Evolutionary conservation across 441 rosid genomes (phyloP), one percentile per base, ranked within the genome.

Genomic region (Eutrema salsugineum): DNA sequence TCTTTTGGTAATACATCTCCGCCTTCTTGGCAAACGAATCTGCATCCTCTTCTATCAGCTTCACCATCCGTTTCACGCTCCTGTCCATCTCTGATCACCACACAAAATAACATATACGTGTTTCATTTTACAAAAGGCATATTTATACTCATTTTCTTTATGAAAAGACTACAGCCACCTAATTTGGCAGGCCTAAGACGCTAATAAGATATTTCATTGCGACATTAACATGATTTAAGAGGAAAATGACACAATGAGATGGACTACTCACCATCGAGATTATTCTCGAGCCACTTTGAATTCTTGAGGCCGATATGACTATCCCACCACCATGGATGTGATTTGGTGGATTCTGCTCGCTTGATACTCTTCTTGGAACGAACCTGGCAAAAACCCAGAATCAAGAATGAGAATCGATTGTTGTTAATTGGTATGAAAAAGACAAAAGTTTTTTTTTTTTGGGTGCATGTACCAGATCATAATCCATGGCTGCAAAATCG

Each of bases 21-120:
- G 84, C 91, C 58, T 85, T 84, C 81, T 79, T 78, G 7, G 85
- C 76, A 17, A 87, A 83, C 1, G 87, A 77, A 68, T 83, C 91
- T 35, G 91, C 89, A 53, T 84, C 87, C 0, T 83, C 84, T 56
- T 84, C 78, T 30, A 78, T 78, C 22, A 84, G 56, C 57, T 78
- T 70, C 17, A 87, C 78, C 73, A 86, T 83, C 15, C 22, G 50
- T 57, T 77, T 79, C n/a, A 67, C 80, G 73, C 81, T 84, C 35
- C 68, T 66, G 47, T 86, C 91, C 81, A 87, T 56, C 69, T 84
- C 91, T 84, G 87, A 66, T 27, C 44, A 66, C 27, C 72, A 44
- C 20, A 62, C 63, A 76, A 11, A 58, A 49, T 2, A 33, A 33
- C 24, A 55, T 16, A 28, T 16, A 42, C 35, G 24, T n/a, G 57